A percentile compares a stretch with the other conserved stretches of the same genome.
These are phyloP conservation scores for Neurospora terricola DNA, from an alignment of 495 filamentous ascomycete genomes.

Conservation along the genomic window DNA sequence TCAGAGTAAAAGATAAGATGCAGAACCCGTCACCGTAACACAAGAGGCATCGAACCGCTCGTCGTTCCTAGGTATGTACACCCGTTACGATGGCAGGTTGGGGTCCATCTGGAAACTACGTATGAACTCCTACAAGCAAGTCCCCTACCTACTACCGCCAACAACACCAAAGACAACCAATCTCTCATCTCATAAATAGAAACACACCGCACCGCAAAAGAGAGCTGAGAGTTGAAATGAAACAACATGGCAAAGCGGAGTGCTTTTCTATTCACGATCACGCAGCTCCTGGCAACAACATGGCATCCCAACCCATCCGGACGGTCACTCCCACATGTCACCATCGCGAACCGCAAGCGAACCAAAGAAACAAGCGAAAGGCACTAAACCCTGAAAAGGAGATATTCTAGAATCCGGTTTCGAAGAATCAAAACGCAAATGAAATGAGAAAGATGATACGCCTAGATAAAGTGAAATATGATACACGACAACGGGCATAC, in stretches of 20 bases:
- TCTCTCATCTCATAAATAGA: neutral
- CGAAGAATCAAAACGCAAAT: neutral
- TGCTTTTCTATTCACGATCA: neutral
- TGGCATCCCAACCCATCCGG: neutral
- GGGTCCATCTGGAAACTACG: neutral
- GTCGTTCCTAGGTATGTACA: neutral
- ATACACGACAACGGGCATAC: neutral
- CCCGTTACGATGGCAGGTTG: neutral
- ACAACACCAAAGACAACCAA: neutral
- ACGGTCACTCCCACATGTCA: neutral
- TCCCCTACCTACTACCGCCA: neutral
- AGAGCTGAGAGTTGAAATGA: neutral
- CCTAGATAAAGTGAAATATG: neutral
- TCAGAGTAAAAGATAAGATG: neutral
- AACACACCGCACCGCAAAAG: neutral
- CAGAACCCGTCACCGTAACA: neutral
- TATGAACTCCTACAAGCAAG: neutral
- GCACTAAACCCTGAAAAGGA: neutral
- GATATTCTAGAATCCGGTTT: neutral
- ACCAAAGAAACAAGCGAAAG: neutral
- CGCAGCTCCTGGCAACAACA: neutral
- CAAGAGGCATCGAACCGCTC: neutral
- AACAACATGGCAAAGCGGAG: neutral
- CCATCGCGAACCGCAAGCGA: neutral
- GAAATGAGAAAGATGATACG: neutral